Evolutionary conservation across 768 basidiomycete genomes (phyloP).

Genomic region (Podaxis sp.): DNA sequence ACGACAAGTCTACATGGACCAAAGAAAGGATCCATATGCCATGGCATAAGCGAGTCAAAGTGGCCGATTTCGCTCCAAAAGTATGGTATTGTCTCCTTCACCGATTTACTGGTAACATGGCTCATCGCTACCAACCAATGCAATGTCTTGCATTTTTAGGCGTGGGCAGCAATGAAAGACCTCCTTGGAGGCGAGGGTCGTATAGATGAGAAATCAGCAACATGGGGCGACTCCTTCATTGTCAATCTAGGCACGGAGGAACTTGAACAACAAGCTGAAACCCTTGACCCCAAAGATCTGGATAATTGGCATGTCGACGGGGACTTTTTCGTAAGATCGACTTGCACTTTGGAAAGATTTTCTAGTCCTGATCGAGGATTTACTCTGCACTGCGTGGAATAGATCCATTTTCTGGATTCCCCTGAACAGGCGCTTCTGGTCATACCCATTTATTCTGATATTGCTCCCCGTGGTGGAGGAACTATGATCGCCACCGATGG

Average conservation of each 20-base stretch:
- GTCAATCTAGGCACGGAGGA: constrained; percentile 56
- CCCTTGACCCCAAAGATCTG: constrained; percentile 40
- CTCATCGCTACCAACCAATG: constrained; percentile 25
- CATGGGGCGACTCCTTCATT: constrained; percentile 62
- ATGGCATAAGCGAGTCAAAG: constrained; percentile 41
- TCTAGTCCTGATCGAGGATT: neutral
- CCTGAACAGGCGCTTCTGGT: constrained; percentile 64
- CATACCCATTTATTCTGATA: constrained; percentile 60
- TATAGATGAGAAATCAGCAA: constrained; percentile 43
- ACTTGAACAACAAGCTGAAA: constrained; percentile 28
- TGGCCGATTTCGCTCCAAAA: constrained; percentile 52
- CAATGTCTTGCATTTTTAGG: constrained; percentile 26
- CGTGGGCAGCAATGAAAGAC: constrained; percentile 61
- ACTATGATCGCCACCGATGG: constrained; percentile 62
- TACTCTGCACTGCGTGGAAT: neutral
- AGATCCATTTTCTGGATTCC: constrained; percentile 63
- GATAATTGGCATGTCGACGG: constrained; percentile 68
- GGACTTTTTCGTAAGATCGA: constrained; percentile 46
- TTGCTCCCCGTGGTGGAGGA: constrained; percentile 51
- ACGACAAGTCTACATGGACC: constrained; percentile 55
- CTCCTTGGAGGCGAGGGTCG: constrained; percentile 59
- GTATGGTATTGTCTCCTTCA: constrained; percentile 22
- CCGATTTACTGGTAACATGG: constrained; percentile 20
- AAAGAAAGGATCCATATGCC: constrained; percentile 57
- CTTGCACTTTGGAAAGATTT: neutral